phyloP scores from a whole-genome alignment of 345 rosid species.

The Microcos paniculata region DNA sequence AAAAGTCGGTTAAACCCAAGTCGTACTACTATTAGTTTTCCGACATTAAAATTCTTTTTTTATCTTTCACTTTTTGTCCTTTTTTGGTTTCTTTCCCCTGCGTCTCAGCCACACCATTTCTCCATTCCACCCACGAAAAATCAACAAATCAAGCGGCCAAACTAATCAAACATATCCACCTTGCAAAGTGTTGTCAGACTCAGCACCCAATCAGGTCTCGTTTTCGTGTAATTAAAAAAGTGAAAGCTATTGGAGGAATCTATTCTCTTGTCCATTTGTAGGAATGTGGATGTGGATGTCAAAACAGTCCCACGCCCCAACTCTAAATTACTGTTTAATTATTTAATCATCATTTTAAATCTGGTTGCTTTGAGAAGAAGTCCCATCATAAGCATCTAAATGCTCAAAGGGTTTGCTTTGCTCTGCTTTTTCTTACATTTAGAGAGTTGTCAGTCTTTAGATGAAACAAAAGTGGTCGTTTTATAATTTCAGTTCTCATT shows the following conservation, averaged over 20 bases:
- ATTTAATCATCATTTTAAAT: too few species aligned
- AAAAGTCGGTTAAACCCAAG: background rate
- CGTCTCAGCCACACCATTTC: background rate
- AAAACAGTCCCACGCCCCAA: background rate
- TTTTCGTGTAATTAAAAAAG: background rate
- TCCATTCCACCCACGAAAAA: background rate
- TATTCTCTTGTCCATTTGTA: background rate
- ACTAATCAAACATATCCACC: background rate
- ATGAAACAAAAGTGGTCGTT: background rate
- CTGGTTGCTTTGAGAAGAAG: background rate
- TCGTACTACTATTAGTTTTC: too few species aligned
- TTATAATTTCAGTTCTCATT: background rate
- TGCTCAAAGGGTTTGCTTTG: background rate
- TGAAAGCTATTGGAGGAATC: background rate
- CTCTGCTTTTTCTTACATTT: background rate
- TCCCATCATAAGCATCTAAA: background rate
- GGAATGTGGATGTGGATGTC: background rate
- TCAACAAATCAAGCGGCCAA: background rate
- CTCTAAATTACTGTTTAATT: too few species aligned
- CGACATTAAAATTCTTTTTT: too few species aligned
- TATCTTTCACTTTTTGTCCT: background rate
- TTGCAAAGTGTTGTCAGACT: background rate
- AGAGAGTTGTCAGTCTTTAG: background rate
- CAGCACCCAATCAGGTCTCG: background rate
- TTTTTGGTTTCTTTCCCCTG: background rate